These are phyloP conservation scores for Rehmannia glutinosa DNA, from an alignment of 257 asterid genomes.

Conservation along the genomic window DNA sequence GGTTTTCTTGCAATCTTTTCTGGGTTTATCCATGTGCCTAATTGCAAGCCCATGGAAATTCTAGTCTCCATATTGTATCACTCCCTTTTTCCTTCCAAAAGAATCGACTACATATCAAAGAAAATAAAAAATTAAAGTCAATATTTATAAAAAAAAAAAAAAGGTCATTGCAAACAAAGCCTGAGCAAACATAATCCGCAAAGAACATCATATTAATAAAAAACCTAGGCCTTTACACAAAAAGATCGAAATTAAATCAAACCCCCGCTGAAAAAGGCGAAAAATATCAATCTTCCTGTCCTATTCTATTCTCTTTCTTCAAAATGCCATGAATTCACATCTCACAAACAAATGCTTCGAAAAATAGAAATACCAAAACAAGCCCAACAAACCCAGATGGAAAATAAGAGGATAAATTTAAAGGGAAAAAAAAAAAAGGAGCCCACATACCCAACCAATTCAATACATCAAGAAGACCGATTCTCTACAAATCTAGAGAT, in stretches of 20 bases:
- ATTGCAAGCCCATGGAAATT: conserved; percentile 40
- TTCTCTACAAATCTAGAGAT: background rate
- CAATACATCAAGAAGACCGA: background rate
- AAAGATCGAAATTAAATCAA: background rate
- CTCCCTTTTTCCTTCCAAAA: conserved; percentile 2
- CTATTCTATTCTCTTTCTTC: background rate
- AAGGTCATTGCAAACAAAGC: background rate
- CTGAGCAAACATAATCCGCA: conserved; percentile 11
- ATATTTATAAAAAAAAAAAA: background rate
- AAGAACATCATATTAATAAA: background rate
- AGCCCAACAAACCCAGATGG: background rate
- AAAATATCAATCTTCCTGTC: conserved; percentile 11
- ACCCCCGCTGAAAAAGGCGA: too few relatives aligned
- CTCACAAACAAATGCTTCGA: background rate
- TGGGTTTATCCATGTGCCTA: conserved; percentile 31
- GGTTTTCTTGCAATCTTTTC: conserved; percentile 35
- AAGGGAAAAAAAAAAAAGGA: background rate
- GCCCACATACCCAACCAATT: background rate
- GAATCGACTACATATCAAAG: background rate
- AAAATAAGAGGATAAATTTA: background rate
- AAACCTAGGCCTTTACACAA: background rate
- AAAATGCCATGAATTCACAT: background rate
- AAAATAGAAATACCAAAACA: background rate
- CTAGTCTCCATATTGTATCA: conserved; percentile 49
- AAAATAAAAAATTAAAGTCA: background rate